These are phyloP conservation scores for Kuraishia capsulata DNA, from an alignment of 805 yeast genomes.

Conservation along the genomic window DNA sequence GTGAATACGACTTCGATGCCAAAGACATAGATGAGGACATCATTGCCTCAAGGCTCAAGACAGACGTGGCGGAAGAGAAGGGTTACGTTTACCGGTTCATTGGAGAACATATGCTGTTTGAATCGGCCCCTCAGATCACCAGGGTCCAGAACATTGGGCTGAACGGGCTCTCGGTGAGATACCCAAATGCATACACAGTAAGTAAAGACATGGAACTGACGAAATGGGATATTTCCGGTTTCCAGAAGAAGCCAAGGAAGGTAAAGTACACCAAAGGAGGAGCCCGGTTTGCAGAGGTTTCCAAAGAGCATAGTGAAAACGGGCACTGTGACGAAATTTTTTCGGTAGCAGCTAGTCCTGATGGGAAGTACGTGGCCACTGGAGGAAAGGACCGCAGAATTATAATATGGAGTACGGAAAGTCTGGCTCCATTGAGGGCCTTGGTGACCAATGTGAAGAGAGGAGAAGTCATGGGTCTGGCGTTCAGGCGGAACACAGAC, in stretches of 20 bases:
- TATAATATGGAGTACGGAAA: conserved; percentile 80
- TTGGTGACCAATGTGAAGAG: conserved; percentile 66
- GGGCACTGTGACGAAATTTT: conserved; percentile 75
- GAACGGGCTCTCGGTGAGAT: conserved; percentile 45
- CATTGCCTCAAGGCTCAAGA: conserved; percentile 67
- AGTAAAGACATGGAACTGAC: conserved; percentile 75
- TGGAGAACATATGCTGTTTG: conserved; percentile 36
- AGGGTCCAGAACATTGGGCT: conserved; percentile 55
- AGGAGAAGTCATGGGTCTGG: conserved; percentile 63
- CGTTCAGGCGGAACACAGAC: conserved; percentile 73
- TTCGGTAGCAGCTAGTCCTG: conserved; percentile 76
- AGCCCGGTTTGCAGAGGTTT: conserved; percentile 28
- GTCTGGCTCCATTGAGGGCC: conserved; percentile 64
- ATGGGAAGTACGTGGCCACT: conserved; percentile 82
- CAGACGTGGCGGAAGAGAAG: conserved; percentile 83
- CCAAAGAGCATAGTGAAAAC: conserved; percentile 42
- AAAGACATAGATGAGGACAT: conserved; percentile 84
- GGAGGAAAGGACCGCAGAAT: conserved; percentile 83
- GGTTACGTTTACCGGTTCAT: conserved; percentile 72
- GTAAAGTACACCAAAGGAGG: conserved; percentile 63
- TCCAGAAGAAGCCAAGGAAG: conserved; percentile 51
- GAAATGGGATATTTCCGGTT: conserved; percentile 65
- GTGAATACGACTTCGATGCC: conserved; percentile 65
- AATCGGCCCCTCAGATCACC: conserved; percentile 33
- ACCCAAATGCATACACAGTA: conserved; percentile 64